Evolutionary conservation across 164 flowering plant species (phyloP).

Genomic region (Chimonanthus praecox): DNA sequence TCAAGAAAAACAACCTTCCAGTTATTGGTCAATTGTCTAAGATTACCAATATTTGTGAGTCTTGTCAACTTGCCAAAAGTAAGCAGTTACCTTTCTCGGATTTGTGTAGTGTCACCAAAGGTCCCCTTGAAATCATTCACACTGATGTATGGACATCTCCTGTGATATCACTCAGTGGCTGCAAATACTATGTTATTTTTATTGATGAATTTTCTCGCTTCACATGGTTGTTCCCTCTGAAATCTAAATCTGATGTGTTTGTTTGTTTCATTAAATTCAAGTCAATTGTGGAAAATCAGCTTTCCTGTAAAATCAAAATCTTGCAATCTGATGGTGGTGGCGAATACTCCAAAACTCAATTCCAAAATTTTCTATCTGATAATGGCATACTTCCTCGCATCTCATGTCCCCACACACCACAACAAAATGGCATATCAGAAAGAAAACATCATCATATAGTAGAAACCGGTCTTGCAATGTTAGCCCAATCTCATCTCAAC

Average conservation of each 20-base stretch:
- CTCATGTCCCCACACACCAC: background rate
- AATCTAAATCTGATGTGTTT: background rate
- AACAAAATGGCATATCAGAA: background rate
- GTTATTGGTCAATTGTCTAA: background rate
- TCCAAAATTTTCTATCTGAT: background rate
- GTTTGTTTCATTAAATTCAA: background rate
- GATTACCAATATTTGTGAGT: background rate
- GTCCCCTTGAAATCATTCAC: background rate
- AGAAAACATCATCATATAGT: background rate
- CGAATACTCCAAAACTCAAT: no score
- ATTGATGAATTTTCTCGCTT: background rate
- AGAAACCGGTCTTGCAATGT: background rate
- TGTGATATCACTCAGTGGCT: background rate
- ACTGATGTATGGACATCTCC: constrained; percentile 1
- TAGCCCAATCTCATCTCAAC: background rate
- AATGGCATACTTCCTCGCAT: background rate
- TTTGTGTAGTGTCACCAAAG: background rate
- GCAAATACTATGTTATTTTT: background rate
- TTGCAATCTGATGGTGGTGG: background rate
- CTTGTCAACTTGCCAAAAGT: background rate
- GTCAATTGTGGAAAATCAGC: background rate
- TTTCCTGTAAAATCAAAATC: background rate
- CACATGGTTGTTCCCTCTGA: background rate
- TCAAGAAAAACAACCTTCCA: background rate
- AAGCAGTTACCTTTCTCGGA: background rate